Conservation (phyloP, 345 rosid genomes). For the Melaleuca alternifolia region DNA sequence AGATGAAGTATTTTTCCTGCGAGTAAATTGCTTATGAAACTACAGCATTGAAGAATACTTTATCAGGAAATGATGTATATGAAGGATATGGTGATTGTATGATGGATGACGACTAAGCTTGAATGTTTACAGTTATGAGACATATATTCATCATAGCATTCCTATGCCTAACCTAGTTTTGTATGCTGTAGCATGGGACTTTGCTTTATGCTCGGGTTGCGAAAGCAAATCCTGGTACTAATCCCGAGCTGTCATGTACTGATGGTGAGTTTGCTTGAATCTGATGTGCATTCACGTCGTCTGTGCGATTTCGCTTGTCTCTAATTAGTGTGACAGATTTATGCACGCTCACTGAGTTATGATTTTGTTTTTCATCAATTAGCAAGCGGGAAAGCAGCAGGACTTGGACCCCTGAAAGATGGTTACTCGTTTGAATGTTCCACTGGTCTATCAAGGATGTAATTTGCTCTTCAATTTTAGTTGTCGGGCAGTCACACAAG, state of each 20-base stretch:
- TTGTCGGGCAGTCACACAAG: not conserved
- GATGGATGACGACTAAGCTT: not conserved
- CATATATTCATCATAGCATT: not conserved
- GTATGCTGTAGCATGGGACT: conserved; percentile 51
- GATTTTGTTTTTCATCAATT: not conserved
- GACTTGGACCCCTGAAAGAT: conserved; percentile 61
- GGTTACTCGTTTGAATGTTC: conserved; percentile 84
- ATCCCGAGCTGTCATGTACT: conserved; percentile 65
- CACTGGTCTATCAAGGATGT: conserved; percentile 77
- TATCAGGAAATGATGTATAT: not conserved
- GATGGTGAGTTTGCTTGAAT: conserved; percentile 39
- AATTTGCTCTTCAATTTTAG: not conserved
- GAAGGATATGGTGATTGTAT: not conserved
- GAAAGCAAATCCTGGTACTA: conserved; percentile 64
- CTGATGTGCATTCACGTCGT: not conserved
- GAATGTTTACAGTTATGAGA: not conserved
- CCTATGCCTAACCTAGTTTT: not conserved
- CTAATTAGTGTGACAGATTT: not conserved
- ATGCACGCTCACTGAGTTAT: not conserved
- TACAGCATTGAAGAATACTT: not conserved
- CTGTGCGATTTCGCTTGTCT: not conserved
- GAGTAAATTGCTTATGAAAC: not conserved
- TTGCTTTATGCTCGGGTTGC: conserved; percentile 63
- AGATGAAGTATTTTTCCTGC: not conserved
- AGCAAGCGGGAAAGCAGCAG: conserved; percentile 80